Conservation (phyloP, 192 early-diverging fungal species). For the Coemansia javaensis region DNA sequence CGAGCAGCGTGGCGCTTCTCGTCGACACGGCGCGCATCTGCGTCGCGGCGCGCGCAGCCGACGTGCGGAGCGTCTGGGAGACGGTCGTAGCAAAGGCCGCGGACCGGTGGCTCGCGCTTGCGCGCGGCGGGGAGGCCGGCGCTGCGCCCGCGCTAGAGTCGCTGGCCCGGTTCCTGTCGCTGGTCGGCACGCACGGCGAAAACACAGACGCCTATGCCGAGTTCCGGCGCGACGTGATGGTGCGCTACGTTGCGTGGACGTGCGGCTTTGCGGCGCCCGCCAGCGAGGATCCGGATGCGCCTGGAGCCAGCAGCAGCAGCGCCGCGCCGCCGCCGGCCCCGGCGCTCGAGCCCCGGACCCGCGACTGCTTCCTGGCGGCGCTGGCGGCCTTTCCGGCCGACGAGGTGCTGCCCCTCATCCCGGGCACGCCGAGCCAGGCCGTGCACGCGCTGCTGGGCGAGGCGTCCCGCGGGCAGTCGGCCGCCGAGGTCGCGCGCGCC, state of each 20-base stretch:
- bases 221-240: constrained; percentile 18
- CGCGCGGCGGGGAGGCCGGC: not conserved
- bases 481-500: not conserved
- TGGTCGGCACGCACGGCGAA: constrained; percentile 20
- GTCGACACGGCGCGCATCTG: constrained; percentile 16
- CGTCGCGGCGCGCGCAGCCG: constrained; percentile 15
- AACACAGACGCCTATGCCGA: constrained; percentile 14
- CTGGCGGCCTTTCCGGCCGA: constrained; percentile 20
- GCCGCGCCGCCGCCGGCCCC: not conserved
- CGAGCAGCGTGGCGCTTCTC: constrained; percentile 12
- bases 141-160: constrained; percentile 1
- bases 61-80: constrained; percentile 29
- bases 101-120: constrained; percentile 7
- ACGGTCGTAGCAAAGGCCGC: constrained; percentile 11
- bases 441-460: constrained; percentile 5
- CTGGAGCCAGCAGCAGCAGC: not conserved
- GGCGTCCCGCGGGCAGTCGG: not conserved
- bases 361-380: constrained; percentile 13
- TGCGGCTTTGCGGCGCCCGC: not conserved
- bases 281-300: too few relatives aligned
- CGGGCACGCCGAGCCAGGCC: constrained; percentile 3
- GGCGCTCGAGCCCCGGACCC: not conserved
- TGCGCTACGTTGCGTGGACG: not conserved
- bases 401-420: constrained; percentile 10
- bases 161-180: constrained; percentile 14